Percentiles rank a stretch among this genome's conserved stretches.
These are phyloP conservation scores for Saccharum spontaneum DNA, from an alignment of 176 grass and related monocot genomes.

Conservation along the genomic window DNA sequence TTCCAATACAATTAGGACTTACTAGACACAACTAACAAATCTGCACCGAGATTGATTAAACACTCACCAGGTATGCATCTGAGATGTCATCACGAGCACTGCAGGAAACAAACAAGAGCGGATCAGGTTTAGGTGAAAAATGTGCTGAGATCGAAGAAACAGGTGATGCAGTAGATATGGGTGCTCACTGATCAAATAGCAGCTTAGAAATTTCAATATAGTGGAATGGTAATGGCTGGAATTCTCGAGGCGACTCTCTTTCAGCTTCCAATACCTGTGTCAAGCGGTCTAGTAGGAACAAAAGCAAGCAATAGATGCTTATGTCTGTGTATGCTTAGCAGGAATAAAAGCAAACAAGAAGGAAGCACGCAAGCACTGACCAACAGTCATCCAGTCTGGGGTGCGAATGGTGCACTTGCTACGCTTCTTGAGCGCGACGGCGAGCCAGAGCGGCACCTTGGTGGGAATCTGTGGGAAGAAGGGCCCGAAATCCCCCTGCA, in stretches of 20 bases:
- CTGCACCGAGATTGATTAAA: not conserved
- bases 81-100: slow-evolving; percentile 87
- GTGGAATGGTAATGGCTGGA: slow-evolving; percentile 91
- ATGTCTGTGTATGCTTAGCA: not conserved
- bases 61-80: slow-evolving; percentile 87
- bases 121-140: not conserved
- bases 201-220: slow-evolving; percentile 94
- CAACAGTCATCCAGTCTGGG: slow-evolving; percentile 82
- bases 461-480: slow-evolving; percentile 17
- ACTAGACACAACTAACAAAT: not conserved
- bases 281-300: slow-evolving; percentile 71
- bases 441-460: slow-evolving; percentile 29
- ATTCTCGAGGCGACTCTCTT: slow-evolving; percentile 93
- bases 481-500: slow-evolving; percentile 17
- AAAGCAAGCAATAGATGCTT: not conserved
- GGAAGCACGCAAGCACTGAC: slow-evolving; percentile 49
- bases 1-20: slow-evolving; percentile 12
- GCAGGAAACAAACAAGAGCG: slow-evolving; percentile 1
- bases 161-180: not conserved
- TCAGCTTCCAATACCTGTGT: slow-evolving; percentile 85
- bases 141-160: not conserved
- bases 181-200: slow-evolving; percentile 82
- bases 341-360: not conserved
- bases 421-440: slow-evolving; percentile 24
- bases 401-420: slow-evolving; percentile 18